phyloP scores from a whole-genome alignment of 2,329 filamentous ascomycete species.

The Coniochaeta pulveracea region DNA sequence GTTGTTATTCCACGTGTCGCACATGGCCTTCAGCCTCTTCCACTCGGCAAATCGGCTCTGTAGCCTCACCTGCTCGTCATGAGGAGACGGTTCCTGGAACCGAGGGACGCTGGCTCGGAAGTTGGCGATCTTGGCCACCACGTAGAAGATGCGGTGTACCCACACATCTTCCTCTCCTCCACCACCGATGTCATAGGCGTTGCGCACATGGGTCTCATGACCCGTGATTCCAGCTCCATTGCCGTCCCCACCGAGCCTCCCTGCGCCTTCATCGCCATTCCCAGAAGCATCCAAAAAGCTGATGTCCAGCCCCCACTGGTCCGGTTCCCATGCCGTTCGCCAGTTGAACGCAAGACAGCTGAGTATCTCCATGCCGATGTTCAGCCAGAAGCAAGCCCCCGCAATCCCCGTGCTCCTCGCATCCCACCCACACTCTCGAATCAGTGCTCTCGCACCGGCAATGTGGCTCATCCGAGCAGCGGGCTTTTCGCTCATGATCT shows the following conservation, averaged over 20 bases:
- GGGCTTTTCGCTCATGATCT: conserved; percentile 77
- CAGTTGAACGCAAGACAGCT: conserved; percentile 81
- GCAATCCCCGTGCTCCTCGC: conserved; percentile 69
- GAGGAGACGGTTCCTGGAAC: conserved; percentile 45
- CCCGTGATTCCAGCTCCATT: conserved; percentile 5
- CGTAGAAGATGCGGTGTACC: conserved; percentile 82
- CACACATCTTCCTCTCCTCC: conserved; percentile 65
- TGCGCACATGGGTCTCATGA: conserved; percentile 18
- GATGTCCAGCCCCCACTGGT: conserved; percentile 81
- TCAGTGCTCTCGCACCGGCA: conserved; percentile 70
- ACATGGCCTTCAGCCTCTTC: conserved; percentile 68
- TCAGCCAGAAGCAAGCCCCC: conserved; percentile 88
- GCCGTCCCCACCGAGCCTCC: neutral
- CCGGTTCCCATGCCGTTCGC: conserved; percentile 78
- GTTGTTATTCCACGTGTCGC: conserved; percentile 68
- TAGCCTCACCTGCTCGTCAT: conserved; percentile 51
- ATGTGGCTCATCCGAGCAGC: conserved; percentile 82
- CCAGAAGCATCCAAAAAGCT: conserved; percentile 35
- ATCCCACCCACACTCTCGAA: conserved; percentile 85
- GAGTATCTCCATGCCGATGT: conserved; percentile 81
- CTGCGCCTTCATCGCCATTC: conserved; percentile 1
- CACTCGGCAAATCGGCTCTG: conserved; percentile 64
- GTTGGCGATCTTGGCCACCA: conserved; percentile 77
- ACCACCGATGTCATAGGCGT: conserved; percentile 31
- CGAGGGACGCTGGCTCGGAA: conserved; percentile 62